Evolutionary conservation across 2,329 filamentous ascomycete genomes (phyloP).

Genomic region (Colletotrichum endophyticum): DNA sequence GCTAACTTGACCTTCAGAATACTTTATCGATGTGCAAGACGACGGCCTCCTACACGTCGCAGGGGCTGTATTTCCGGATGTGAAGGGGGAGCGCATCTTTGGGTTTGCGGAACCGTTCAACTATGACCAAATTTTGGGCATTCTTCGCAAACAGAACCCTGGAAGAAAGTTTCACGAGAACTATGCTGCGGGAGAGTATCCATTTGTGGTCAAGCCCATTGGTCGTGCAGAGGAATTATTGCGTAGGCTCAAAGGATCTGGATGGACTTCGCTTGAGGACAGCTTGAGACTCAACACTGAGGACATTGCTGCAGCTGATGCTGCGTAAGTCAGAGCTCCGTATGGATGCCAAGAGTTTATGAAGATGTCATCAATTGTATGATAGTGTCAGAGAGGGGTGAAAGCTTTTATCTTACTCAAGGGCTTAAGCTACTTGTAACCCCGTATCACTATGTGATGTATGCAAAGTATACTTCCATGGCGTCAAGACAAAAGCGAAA

Average conservation of each 20-base stretch:
- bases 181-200: constrained; percentile 18
- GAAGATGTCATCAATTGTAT: too few relatives aligned
- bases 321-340: neutral
- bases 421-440: too few relatives aligned
- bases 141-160: constrained; percentile 27
- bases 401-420: too few relatives aligned
- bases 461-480: too few relatives aligned
- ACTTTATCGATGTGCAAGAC: constrained; percentile 53
- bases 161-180: constrained; percentile 25
- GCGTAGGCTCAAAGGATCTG: constrained; percentile 12
- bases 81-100: constrained; percentile 57
- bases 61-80: constrained; percentile 48
- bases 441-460: too few relatives aligned
- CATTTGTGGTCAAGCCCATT: constrained; percentile 1
- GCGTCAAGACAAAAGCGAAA: neutral
- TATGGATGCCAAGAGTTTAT: too few relatives aligned
- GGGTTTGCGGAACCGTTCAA: constrained; percentile 53
- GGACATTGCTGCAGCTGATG: neutral
- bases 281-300: neutral
- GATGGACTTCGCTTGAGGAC: constrained; percentile 23
- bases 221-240: constrained; percentile 24
- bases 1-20: constrained; percentile 32
- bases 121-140: constrained; percentile 44
- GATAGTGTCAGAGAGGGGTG: too few relatives aligned
- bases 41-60: constrained; percentile 56